Base-by-base conservation (phyloP, 2,329 filamentous ascomycete genomes). In the Fusarium decemcellulare region DNA sequence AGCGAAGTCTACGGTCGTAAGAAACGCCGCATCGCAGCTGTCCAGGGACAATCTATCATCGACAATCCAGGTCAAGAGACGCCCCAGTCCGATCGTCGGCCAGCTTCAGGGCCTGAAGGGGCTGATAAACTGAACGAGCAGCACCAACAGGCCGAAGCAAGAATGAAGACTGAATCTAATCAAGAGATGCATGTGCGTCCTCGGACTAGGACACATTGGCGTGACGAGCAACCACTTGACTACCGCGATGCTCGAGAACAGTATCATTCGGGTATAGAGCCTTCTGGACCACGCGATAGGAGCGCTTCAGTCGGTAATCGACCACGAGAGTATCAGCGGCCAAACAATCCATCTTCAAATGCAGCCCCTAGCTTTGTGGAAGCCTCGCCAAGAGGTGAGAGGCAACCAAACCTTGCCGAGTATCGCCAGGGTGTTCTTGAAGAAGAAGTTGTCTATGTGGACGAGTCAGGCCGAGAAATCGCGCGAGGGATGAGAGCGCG, bases 1-100 rank as follows among this genome's bases (percentile, higher is more conserved):
- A 74, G 74, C 37, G 69, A 69, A 48, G 73, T 78, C n/a, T 79
- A 79, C 73, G 59, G 46, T 68, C 77, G 54, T 75, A 78, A 50
- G 47, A 68, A 43, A 11, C 15, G 18, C 30, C 44, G 30, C 27
- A 40, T 23, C 43, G 27, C 42, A 29, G 30, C 37, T 36, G 27
- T 40, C 36, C 55, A 63, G 39, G 42, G 34, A 18, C 56, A 39
- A 14, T 42, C 57, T 57, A 6, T 34, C 8, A n/a, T 16, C 8
- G 12, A 29, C 23, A 27, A 27, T 12, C 11, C 56, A 29, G 12
- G 23, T 29, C 57, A 39, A 42, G 34, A 57, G 37, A 18, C 51
- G 37, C 51, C 56, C 50, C 42, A 23, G n/a, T 42, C 36, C 42
- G 44, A 48, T 57, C 36, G 47, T 18, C 48, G 59, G 23, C 30